Base-by-base conservation (phyloP, 2,329 filamentous ascomycete species). In the Sporothrix variecibatus region DNA sequence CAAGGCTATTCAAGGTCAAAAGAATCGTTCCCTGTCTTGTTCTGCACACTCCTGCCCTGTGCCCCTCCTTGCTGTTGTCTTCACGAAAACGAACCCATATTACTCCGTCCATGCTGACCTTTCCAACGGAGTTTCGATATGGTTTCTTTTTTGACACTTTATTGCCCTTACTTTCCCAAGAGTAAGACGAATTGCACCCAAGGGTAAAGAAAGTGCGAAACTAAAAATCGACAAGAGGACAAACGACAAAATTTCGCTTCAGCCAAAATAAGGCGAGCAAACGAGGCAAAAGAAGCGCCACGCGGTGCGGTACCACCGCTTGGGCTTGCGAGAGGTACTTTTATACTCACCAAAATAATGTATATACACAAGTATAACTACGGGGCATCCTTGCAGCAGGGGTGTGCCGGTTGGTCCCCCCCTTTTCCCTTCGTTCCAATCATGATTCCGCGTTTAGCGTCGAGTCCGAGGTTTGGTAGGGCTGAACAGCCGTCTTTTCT, bases 371-470 rank as follows among this genome's bases (percentile, higher is more conserved):
- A 20, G 56, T 60, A 60, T 28, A 12, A 3, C 12, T 34, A 60
- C 28, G 28, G 28, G 26, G 12, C 56, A 60, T 34, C 51, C 12
- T 60, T 60, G 43, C 26, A 49, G 23, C 40, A 68, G 43, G 68
- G 68, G 40, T 68, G 43, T 28, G 49, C 20, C 31, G 11, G 34
- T 58, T 31, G 58, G 15, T 23, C 26, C 31, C 11, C 34, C 62
- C 62, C 17, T 28, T 67, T 43, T 28, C 62, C 67, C 49, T 71
- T 60, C 40, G 53, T 65, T 46, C 70, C 70, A 72, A 72, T 72
- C 70, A 72, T n/a, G 28, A 51, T 72, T 72, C 58, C 70, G 58
- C 40, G 40, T 72, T 72, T 72, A 72, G 70, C 70, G 43, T 72
- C 40, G 56, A 64, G 70, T 65, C 46, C 70, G 58, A 62, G 43